Conservation (phyloP, 257 asterid genomes). For the Buddleja alternifolia region DNA sequence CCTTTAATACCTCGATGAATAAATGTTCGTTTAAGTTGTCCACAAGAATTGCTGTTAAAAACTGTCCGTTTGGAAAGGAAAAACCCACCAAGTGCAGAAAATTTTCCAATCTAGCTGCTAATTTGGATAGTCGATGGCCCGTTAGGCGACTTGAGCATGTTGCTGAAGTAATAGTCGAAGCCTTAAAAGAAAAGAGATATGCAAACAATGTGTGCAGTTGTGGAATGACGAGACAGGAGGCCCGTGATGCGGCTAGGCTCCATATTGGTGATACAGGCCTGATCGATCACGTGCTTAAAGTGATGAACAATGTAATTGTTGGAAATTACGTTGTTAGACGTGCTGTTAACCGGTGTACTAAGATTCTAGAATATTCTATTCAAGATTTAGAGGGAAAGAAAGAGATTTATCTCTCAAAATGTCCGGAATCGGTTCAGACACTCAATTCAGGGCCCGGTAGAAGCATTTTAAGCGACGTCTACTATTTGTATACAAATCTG, state of each 20-base stretch:
- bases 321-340: slow-evolving; percentile 66
- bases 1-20: slow-evolving; percentile 16
- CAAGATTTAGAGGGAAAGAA: slow-evolving; percentile 50
- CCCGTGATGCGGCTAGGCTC: slow-evolving; percentile 88
- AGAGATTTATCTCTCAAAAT: slow-evolving; percentile 28
- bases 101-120: slow-evolving; percentile 67
- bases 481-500: slow-evolving; percentile 49
- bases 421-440: slow-evolving; percentile 23
- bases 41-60: slow-evolving; percentile 32
- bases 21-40: slow-evolving; percentile 36
- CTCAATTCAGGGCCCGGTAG: slow-evolving; percentile 31
- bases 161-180: slow-evolving; percentile 84
- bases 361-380: slow-evolving; percentile 71
- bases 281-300: slow-evolving; percentile 84
- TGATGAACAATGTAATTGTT: slow-evolving; percentile 76
- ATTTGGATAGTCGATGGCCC: slow-evolving; percentile 90
- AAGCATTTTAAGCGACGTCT: slow-evolving; percentile 46
- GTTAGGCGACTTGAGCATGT: slow-evolving; percentile 76
- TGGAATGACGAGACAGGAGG: slow-evolving; percentile 95
- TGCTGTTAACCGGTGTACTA: slow-evolving; percentile 61
- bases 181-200: slow-evolving; percentile 64
- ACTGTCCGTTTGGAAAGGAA: slow-evolving; percentile 40
- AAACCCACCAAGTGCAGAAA: slow-evolving; percentile 56
- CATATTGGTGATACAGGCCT: slow-evolving; percentile 92
- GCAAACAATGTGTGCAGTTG: slow-evolving; percentile 30